Base-by-base conservation (phyloP, 352 stramenopile genomes). In the Globisporangium echinulatum region DNA sequence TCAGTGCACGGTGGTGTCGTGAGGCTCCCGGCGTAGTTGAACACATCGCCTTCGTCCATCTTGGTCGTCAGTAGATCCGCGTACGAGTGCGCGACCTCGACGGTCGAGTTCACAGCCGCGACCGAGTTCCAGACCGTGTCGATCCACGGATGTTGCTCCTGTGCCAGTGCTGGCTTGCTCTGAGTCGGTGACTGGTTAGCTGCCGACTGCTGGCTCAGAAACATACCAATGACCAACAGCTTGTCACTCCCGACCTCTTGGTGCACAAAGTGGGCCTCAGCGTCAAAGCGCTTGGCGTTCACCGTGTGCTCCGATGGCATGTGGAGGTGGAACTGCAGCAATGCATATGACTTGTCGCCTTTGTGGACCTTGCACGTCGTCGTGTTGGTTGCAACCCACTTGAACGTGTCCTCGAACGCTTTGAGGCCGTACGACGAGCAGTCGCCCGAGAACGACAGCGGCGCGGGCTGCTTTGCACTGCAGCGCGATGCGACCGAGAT, bases 11-110 rank as follows among this genome's bases (percentile, higher is more conserved):
- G 56, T 0, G 80, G 80, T 1, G 74, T 86, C 17, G 77, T 90
- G 14, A 87, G 67, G 17, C 80, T 88, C n/a, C 80, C 80, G 0
- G 74, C 56, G 72, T 90, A 90, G 69, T 90, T 90, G 64, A 87
- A 84, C 19, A 90, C 49, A 33, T 39, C 51, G 19, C 58, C 49
- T 46, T 65, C 51, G 57, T 37, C 13, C 49, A 59, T 64, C 37
- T 66, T 58, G 33, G 53, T 57, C 4, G 14, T 50, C 33, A 65
- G 44, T 13, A 59, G 36, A 7, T 59, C 48, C 13, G 61, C 49
- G 52, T 67, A 66, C 37, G 57, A 67, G 57, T 64, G 54, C 38
- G 36, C n/a, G 10, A 67, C 42, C 25, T 66, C 25, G 19, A 59
- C 56, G 4, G 49, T 67, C 43, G 48, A 17, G 42, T 67, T 65